Evolutionary conservation across 225 moss, liverwort and hornwort species (phyloP).

Genomic region (Neckera pumila): DNA sequence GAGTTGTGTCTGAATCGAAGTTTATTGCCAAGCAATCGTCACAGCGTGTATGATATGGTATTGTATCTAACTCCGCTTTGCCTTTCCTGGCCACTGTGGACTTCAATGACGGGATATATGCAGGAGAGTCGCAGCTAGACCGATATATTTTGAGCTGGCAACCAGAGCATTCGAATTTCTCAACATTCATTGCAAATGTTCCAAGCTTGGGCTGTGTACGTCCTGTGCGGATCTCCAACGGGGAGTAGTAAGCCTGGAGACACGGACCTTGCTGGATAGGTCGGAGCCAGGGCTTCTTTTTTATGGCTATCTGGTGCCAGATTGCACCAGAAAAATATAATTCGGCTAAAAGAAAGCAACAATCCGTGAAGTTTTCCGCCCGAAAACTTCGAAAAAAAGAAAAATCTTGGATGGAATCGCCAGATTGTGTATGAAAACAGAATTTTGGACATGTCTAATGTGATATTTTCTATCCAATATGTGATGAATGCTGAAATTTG

Average conservation of each 20-base stretch:
- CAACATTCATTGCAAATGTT: neutral
- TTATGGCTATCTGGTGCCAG: no score
- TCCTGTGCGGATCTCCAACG: neutral
- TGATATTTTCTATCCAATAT: no score
- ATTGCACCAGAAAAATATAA: no score
- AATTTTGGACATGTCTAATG: no score
- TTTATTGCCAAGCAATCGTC: slow-evolving; percentile 19
- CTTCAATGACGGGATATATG: neutral
- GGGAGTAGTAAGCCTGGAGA: neutral
- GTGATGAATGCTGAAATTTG: no score
- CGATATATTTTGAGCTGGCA: neutral
- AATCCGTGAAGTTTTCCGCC: no score
- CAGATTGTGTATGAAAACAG: no score
- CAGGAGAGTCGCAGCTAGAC: neutral
- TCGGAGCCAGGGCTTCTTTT: no score
- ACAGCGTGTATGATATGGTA: neutral
- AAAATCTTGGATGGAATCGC: no score
- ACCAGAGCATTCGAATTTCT: neutral
- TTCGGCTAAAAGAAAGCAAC: no score
- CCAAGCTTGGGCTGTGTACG: neutral
- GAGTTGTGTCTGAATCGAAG: slow-evolving; percentile 27
- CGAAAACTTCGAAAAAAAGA: no score
- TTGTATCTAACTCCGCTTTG: neutral
- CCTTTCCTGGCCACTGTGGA: neutral
- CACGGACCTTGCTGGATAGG: neutral